Evolutionary conservation across 768 basidiomycete genomes (phyloP).

Genomic region (Boletus patriciae): DNA sequence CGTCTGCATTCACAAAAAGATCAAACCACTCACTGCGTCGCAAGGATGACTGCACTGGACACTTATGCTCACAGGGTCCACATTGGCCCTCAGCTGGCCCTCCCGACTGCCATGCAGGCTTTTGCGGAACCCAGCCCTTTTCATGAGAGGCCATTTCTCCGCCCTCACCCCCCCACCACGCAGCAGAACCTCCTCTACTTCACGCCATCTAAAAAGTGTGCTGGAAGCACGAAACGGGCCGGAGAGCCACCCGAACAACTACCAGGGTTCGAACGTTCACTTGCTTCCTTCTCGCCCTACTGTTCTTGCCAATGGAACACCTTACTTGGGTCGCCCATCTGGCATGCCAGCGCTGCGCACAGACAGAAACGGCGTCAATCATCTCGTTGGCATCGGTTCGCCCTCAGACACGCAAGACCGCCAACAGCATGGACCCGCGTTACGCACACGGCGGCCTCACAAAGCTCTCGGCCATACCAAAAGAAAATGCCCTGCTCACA

Average conservation of each 20-base stretch:
- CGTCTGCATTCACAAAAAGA: not conserved
- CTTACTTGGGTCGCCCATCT: not conserved
- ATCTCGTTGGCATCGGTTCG: conserved; percentile 5
- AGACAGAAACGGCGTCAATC: conserved; percentile 5
- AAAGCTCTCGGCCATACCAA: not conserved
- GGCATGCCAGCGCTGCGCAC: not conserved
- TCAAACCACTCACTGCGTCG: conserved; percentile 8
- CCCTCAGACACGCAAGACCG: conserved; percentile 7
- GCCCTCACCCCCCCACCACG: not conserved
- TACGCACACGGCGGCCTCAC: not conserved
- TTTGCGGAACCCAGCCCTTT: conserved; percentile 15
- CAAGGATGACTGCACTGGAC: conserved; percentile 67
- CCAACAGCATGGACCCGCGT: not conserved
- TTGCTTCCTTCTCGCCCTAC: not conserved
- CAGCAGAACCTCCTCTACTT: conserved; percentile 6
- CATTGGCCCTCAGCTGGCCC: conserved; percentile 56
- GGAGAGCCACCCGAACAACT: not conserved
- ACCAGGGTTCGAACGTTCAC: not conserved
- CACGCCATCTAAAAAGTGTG: not conserved
- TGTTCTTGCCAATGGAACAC: conserved; percentile 1
- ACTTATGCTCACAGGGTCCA: conserved; percentile 87
- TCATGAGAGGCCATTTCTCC: conserved; percentile 8
- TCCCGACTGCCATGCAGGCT: conserved; percentile 34
- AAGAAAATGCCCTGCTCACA: conserved; percentile 21
- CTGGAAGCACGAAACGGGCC: conserved; percentile 2